Base-by-base conservation (phyloP, 805 yeast genomes). In the Metschnikowia lochheadii region DNA sequence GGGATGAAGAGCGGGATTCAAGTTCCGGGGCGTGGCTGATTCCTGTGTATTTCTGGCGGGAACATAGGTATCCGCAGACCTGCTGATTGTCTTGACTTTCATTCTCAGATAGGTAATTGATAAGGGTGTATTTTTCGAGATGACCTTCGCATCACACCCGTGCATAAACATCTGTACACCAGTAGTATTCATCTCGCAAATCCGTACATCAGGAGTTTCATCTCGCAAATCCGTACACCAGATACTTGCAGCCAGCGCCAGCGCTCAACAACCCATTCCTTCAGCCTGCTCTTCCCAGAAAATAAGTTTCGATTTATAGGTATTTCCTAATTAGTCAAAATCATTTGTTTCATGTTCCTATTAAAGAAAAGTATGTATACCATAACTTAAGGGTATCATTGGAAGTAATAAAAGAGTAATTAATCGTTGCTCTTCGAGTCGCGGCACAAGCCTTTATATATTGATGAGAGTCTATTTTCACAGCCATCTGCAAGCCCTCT, bases 1-100 rank as follows among this genome's bases (percentile, higher is more conserved):
- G 0, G 97, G 99, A 71, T 94, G 99, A 44, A 94, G 75, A 20
- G 92, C 94, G 1, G 99, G 97, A 64, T 92, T 85, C 59, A 94
- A 72, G 68, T 94, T 94, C 52, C 99, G 79, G 0, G 97, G 92
- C 48, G 89, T 67, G 20, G 92, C 81, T 2, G 92, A 83, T 60
- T 89, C 92, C 65, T 94, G 97, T 0, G 95, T 82, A 67, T 88
- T 89, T 57, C 90, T 76, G 40, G 88, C 97, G 0, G 99, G 98
- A 5, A 94, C 88, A 69, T 92, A 94, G 38, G 85, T 81, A 63
- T 94, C 99, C 8, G 96, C 77, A 4, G 97, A 91, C 62, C 99
- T 76, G 52, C 89, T 84, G 38, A 90, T 85, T 5, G 97, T 88
- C 62, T 89, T 90, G 56, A 90, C 81, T 78, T 90, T 90, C 97